Evolutionary conservation across 495 filamentous ascomycete species (phyloP).

Genomic region (Penicillium malachiteum): DNA sequence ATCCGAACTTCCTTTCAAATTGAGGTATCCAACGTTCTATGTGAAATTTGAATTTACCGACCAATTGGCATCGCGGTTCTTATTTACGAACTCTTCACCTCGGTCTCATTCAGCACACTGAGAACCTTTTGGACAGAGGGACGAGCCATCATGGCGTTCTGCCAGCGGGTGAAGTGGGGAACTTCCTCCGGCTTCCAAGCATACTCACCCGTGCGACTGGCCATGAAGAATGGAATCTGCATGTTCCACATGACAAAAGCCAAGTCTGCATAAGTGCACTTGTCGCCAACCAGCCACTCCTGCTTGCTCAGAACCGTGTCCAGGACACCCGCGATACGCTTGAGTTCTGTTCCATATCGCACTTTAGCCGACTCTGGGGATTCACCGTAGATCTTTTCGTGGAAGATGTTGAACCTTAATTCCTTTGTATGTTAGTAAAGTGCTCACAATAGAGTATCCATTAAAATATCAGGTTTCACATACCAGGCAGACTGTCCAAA

Average conservation of each 20-base stretch:
- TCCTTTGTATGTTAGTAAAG: too few species aligned
- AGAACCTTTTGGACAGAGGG: background rate
- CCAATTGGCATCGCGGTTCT: too few species aligned
- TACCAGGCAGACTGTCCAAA: background rate
- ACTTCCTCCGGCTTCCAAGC: background rate
- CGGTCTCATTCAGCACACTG: too few species aligned
- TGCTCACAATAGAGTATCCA: too few species aligned
- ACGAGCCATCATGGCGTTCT: background rate
- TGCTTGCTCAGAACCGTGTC: background rate
- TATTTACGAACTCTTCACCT: too few species aligned
- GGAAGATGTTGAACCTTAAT: background rate
- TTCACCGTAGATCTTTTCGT: background rate
- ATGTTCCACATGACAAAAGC: background rate
- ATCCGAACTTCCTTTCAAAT: too few species aligned
- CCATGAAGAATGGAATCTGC: background rate
- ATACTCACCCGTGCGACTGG: background rate
- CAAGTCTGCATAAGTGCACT: background rate
- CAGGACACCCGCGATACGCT: background rate
- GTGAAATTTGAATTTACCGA: too few species aligned
- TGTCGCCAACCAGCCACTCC: background rate
- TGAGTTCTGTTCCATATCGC: background rate
- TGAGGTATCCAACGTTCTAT: too few species aligned
- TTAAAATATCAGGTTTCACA: background rate
- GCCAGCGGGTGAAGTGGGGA: background rate
- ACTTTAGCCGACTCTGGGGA: conserved; percentile 1